Base-by-base conservation (phyloP, 208 protist species). In the Phytomonas sp. region DNA sequence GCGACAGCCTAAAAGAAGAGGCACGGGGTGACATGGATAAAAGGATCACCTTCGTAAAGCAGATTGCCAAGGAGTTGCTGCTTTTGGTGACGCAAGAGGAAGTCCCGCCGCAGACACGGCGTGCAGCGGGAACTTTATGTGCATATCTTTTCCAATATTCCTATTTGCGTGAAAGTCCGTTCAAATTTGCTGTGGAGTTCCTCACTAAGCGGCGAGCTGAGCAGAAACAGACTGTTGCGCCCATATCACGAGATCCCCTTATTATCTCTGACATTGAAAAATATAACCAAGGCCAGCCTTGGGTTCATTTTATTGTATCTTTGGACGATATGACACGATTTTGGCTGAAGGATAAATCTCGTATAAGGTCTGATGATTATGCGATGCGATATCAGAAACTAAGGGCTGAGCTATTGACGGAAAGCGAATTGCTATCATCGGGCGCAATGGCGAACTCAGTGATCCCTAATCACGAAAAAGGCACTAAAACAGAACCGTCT, bases 121-220 rank as follows among this genome's bases (percentile, higher is more conserved):
- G 79, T 11, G 85, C 92, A 4, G 85, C 83, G 4, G 85, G 85
- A 20, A 75, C 85, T 31, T 70, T 87, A 51, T 84, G 81, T 67
- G 89, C 76, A 15, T 90, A 94, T 74, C 65, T 88, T 30, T 94
- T 92, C 74, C 80, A 85, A 72, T 92, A 83, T 70, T 72, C 68
- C 33, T 94, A 94, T 77, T 67, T 94, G 36, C 78, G 71, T 40
- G 73, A 78, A 69, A 92, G 74, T 30, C 89, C 89, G 13, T 78
- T 82, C 65, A 68, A 76, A 70, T 83, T 93, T 51, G 80, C 88
- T 30, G 70, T 79, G 0, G 75, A 78, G 5, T 60, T 84, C 32
- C 75, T 78, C 31, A 75, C 69, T 26, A 81, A 73, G 32, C 46
- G 70, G 13, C 75, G 68, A 4, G 80, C 82, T 67, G 82, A 90